A percentile compares a stretch with the other conserved stretches of the same genome.
Evolutionary conservation across 2,329 filamentous ascomycete species (phyloP).

Genomic region (Hortaea werneckii): DNA sequence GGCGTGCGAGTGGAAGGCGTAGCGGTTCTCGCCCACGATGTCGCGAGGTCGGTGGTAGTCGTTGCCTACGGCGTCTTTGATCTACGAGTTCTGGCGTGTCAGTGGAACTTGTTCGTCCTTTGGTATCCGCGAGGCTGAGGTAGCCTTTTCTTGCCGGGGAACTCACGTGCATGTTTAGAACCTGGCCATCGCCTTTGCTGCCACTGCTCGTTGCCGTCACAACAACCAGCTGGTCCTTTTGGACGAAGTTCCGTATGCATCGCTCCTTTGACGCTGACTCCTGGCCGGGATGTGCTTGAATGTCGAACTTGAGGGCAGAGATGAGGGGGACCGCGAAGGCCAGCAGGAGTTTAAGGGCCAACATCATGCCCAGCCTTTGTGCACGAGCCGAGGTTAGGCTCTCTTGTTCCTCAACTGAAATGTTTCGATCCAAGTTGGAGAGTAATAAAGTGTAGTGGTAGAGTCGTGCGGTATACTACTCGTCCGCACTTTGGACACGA

Average conservation of each 20-base stretch:
- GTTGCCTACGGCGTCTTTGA: constrained; percentile 89
- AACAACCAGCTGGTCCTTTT: constrained; percentile 83
- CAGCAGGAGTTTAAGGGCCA: constrained; percentile 27
- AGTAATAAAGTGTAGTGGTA: no score
- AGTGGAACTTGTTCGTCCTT: neutral
- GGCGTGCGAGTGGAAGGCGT: constrained; percentile 84
- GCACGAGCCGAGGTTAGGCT: no score
- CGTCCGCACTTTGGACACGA: no score
- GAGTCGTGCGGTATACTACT: no score
- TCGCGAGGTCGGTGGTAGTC: constrained; percentile 90
- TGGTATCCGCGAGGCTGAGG: neutral
- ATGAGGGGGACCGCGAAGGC: constrained; percentile 32
- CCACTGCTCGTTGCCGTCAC: constrained; percentile 85
- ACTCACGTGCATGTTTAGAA: constrained; percentile 85
- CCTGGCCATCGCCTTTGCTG: constrained; percentile 81
- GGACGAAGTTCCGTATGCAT: constrained; percentile 94
- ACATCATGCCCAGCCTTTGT: neutral
- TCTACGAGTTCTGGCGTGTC: constrained; percentile 43
- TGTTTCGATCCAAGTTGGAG: no score
- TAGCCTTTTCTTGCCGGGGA: neutral
- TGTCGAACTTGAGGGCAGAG: constrained; percentile 83
- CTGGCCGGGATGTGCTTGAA: constrained; percentile 57
- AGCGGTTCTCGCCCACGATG: constrained; percentile 84
- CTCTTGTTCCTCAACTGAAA: no score
- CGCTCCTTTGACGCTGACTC: constrained; percentile 60